These are phyloP conservation scores for Boletus rex-veris DNA, from an alignment of 768 basidiomycete genomes.

Conservation along the genomic window DNA sequence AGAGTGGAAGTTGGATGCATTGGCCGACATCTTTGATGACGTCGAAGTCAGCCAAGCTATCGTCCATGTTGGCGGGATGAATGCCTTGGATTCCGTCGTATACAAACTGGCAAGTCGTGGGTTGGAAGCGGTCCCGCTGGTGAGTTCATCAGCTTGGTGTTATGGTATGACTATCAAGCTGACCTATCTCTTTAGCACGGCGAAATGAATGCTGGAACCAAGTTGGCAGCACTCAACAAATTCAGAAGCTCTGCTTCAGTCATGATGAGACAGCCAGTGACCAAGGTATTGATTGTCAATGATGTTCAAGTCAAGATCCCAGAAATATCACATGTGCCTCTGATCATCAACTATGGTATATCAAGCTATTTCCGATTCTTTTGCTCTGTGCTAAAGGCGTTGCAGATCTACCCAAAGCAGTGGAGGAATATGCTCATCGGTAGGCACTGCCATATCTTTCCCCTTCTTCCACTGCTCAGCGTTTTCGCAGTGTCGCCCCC, in stretches of 20 bases:
- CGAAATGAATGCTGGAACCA: conserved; percentile 87
- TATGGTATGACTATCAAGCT: conserved; percentile 6
- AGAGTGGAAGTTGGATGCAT: conserved; percentile 93
- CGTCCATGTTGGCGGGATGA: conserved; percentile 87
- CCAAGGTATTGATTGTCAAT: conserved; percentile 85
- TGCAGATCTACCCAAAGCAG: conserved; percentile 85
- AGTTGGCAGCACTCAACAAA: conserved; percentile 79
- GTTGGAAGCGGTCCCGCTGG: conserved; percentile 84
- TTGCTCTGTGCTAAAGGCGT: conserved; percentile 9
- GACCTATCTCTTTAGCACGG: conserved; percentile 56
- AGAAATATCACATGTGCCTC: conserved; percentile 85
- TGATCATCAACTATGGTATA: conserved; percentile 93
- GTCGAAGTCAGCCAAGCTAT: conserved; percentile 76
- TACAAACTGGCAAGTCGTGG: conserved; percentile 86
- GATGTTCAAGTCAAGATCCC: conserved; percentile 90
- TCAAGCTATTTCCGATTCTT: not conserved
- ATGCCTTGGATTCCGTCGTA: conserved; percentile 80
- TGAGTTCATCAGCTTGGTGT: conserved; percentile 38
- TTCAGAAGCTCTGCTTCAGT: conserved; percentile 59
- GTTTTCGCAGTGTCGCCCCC: conserved; percentile 62
- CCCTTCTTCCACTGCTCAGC: conserved; percentile 7
- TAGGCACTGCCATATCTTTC: conserved; percentile 29
- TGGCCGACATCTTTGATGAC: conserved; percentile 88
- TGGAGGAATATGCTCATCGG: conserved; percentile 98
- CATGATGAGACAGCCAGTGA: conserved; percentile 60